Evolutionary conservation across 495 filamentous ascomycete species (phyloP), one percentile per base, ranked within the genome.

Genomic region (Jackrogersella multiformis): DNA sequence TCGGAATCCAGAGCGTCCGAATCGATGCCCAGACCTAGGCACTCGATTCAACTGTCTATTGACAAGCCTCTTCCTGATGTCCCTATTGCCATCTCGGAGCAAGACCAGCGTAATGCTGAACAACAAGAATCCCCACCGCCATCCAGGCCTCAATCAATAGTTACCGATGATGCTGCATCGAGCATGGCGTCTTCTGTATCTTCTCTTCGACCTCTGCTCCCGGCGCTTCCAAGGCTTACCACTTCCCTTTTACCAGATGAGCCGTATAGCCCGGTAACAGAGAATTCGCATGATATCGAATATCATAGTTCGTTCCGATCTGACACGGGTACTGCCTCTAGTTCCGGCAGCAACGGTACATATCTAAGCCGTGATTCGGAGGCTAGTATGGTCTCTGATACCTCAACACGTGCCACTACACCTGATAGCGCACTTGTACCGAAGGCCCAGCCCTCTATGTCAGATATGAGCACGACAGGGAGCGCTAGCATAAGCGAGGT

Each of bases 361-460:
- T 92, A 90, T 70, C 82, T 88, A 56, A 91, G 89, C 77, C 88
- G 91, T 32, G 91, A 92, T 66, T 96, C 93, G 1, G 92, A 94
- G 70, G 87, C 88, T 66, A 95, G 91, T 71, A 82, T 89, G 36
- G 73, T 94, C 5, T 97, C 94, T 7, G 88, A 89, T 72, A 87
- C 87, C 2, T 98, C 94, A 13, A 97, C 94, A 1, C 84, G 93
- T 45, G 93, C 94, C 36, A 97, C 94, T 26, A 96, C 93, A 0
- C 94, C 94, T 34, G 94, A 97, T 56, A 78, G 74, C 60, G 73
- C 77, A 5, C 75, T 73, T 57, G 78, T 60, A 20, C 76, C 79
- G 61, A 78, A 77, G 68, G 69, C 76, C 76, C 76, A 83, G 55
- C 75, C 81, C 4, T 86, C 84, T 7, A 55, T 84, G n/a, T 86